These are phyloP conservation scores for Salix purpurea DNA, from an alignment of 345 rosid genomes.

Conservation along the genomic window DNA sequence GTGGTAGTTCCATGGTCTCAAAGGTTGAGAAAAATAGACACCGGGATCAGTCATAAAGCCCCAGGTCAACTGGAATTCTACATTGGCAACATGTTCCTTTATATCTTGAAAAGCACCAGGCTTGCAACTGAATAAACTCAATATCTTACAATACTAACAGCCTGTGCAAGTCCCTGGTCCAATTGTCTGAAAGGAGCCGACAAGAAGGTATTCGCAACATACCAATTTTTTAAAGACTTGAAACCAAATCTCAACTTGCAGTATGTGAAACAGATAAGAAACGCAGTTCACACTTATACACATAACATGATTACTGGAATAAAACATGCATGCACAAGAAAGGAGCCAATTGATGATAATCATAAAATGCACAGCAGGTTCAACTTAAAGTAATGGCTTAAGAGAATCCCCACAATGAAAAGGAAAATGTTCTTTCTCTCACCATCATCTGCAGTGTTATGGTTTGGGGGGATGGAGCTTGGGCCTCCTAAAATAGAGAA, in stretches of 20 bases:
- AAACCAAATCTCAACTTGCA: background rate
- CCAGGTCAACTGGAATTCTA: background rate
- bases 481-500: conserved; percentile 39
- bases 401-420: background rate
- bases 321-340: background rate
- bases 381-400: background rate
- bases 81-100: background rate
- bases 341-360: background rate
- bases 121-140: background rate
- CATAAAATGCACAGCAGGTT: background rate
- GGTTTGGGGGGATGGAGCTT: conserved; percentile 26
- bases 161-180: background rate
- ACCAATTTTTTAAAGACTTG: background rate
- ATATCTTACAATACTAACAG: too few species aligned
- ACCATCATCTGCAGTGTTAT: conserved; percentile 50
- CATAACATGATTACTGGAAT: background rate
- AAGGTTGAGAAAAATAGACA: background rate
- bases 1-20: background rate
- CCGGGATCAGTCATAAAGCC: background rate
- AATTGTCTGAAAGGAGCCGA: background rate
- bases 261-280: background rate
- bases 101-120: background rate
- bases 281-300: background rate
- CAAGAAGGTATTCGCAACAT: background rate
- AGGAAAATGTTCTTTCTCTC: conserved; percentile 8